Evolutionary conservation across 106 monocot genomes (phyloP), one percentile per base, ranked within the genome.

Genomic region (Allium cepa): DNA sequence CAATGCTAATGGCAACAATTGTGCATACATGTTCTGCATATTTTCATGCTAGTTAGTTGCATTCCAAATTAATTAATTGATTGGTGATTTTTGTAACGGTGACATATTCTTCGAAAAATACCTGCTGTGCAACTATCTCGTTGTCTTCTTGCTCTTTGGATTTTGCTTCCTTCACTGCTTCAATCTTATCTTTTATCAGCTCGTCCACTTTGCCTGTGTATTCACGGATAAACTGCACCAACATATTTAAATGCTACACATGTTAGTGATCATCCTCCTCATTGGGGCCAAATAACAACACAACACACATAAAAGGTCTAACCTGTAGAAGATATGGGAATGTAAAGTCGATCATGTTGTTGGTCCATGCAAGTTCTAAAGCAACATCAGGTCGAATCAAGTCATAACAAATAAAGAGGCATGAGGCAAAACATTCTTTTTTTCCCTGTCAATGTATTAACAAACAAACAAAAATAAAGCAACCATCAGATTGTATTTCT

Each of bases 361-460:
- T 97, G 80, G 84, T 84, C 97, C 97, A 92, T 10, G 97, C 88
- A 80, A 97, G 92, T 68, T 97, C 97, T 49, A 97, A 87, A 49
- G 85, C 92, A 63, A 97, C 82, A 80, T 97, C 97, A 26, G 92
- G 79, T 11, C 97, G 81, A 68, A 97, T 92, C 75, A 97, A 73
- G 74, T 97, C 97, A 69, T 97, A 97, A 68, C 97, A 97, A 69
- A 97, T 82, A 66, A 97, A 97, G 66, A 97, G 87, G 64, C 97
- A 92, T 15, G 97, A 84, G 53, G 97, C 92, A 81, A 97, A 97
- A 58, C 97, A 97, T 83, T 97, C 97, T 73, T 92, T 97, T 91
- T 97, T 97, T 59, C 92, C 97, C 97, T 97, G 92, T 62, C 80
- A 75, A 68, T 14, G 26, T 15, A 69, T 14, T n/a, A 28, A 55